Evolutionary conservation across 2,329 filamentous ascomycete genomes (phyloP), one percentile per base, ranked within the genome.

Genomic region (Mariannaea elegans): DNA sequence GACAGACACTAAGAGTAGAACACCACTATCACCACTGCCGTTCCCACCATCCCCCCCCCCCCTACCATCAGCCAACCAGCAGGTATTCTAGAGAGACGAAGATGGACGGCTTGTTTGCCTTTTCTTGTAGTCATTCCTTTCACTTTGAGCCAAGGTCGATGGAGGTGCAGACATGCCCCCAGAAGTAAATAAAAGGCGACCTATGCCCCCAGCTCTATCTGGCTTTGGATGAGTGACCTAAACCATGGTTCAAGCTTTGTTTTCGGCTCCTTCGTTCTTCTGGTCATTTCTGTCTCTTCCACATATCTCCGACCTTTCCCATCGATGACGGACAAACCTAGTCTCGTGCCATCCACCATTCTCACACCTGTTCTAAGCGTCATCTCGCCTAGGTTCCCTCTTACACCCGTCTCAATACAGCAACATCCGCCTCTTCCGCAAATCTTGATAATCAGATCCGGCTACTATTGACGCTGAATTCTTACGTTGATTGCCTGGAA

Each of bases 331-430:
- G 50, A 46, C 39, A 39, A 44, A 14, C 38, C 36, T 54, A 42
- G 62, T 68, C 62, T 61, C 61, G 61, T 68, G 67, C 55, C 61
- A 56, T 38, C 16, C 16, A 64, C 49, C 47, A 61, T 47, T 48
- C 59, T 49, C 46, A 44, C 58, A 57, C 59, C 61, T 51, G 13
- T 24, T 41, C 42, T 46, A 49, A 59, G 42, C 31, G 46, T 47
- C 39, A 55, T 61, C 55, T 57, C 49, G 65, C 53, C 45, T 38
- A 7, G 46, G 34, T 42, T 29, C 27, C 36, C 49, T 65, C 64
- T 58, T 57, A 58, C 61, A 57, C 56, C 55, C 42, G 63, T 46
- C 53, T 49, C 47, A 56, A 56, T 48, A 34, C 53, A 56, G 50
- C 31, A 60, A 59, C 44, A 45, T 34, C 57, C 57, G 51, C 42